These are phyloP conservation scores for Aureobasidium lini DNA, from an alignment of 2,329 filamentous ascomycete species.

Conservation along the genomic window DNA sequence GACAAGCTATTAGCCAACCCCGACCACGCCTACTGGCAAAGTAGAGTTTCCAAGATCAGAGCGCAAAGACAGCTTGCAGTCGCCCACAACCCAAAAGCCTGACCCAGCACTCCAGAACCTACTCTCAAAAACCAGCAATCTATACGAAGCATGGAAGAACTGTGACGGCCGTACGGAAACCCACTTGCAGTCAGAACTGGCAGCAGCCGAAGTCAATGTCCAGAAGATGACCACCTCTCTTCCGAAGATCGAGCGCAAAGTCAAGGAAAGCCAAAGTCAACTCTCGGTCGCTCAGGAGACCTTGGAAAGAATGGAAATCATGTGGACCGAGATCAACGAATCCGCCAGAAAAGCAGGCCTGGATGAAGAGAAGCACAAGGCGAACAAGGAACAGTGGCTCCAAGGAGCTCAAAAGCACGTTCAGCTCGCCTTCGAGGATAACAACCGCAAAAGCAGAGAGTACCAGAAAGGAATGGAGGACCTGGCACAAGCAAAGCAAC, in stretches of 20 bases:
- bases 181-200: background rate
- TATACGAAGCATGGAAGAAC: background rate
- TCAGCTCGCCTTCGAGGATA: background rate
- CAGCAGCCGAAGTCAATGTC: background rate
- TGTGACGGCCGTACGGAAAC: background rate
- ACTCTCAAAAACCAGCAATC: background rate
- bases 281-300: background rate
- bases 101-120: background rate
- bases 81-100: background rate
- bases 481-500: background rate
- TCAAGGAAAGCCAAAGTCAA: background rate
- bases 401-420: background rate
- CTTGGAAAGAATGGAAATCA: background rate
- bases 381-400: background rate
- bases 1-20: background rate
- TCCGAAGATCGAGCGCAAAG: background rate
- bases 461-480: background rate
- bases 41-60: background rate
- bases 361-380: background rate
- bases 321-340: background rate
- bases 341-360: background rate
- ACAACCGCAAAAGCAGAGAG: background rate
- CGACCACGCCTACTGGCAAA: background rate
- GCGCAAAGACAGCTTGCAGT: background rate
- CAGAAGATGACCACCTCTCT: background rate